These are phyloP conservation scores for Brachypodium distachyon DNA, from an alignment of 202 grass and related monocot species.

Conservation along the genomic window DNA sequence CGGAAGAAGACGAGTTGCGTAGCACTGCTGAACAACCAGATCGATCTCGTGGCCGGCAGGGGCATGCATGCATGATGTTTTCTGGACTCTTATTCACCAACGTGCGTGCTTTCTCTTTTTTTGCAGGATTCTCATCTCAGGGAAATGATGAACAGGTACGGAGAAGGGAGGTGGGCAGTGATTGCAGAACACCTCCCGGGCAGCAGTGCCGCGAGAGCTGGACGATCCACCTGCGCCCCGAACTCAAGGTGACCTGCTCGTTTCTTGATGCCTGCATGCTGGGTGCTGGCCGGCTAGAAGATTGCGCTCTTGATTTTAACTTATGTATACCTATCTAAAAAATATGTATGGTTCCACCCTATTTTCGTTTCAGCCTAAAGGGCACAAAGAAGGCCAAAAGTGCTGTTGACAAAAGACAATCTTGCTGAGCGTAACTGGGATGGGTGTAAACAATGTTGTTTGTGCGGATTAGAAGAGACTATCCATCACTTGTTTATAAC, in stretches of 20 bases:
- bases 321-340: too few relatives aligned
- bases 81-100: neutral
- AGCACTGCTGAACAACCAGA: neutral
- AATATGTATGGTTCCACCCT: too few relatives aligned
- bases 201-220: constrained; percentile 65
- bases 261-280: neutral
- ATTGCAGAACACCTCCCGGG: constrained; percentile 29
- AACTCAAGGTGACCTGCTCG: constrained; percentile 42
- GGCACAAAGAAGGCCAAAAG: too few relatives aligned
- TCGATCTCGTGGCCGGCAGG: neutral
- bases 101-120: neutral
- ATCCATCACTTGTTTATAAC: too few relatives aligned
- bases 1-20: constrained; percentile 21
- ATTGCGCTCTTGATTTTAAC: neutral
- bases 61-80: neutral
- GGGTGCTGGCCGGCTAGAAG: too few relatives aligned
- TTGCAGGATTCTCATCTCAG: constrained; percentile 27
- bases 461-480: too few relatives aligned
- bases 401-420: too few relatives aligned
- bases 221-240: constrained; percentile 45
- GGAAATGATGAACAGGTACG: constrained; percentile 12
- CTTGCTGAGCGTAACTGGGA: too few relatives aligned
- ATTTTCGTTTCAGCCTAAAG: too few relatives aligned
- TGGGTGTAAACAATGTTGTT: too few relatives aligned
- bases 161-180: constrained; percentile 33